These are phyloP conservation scores for Daldinia vernicosa DNA, from an alignment of 495 filamentous ascomycete genomes.

Conservation along the genomic window DNA sequence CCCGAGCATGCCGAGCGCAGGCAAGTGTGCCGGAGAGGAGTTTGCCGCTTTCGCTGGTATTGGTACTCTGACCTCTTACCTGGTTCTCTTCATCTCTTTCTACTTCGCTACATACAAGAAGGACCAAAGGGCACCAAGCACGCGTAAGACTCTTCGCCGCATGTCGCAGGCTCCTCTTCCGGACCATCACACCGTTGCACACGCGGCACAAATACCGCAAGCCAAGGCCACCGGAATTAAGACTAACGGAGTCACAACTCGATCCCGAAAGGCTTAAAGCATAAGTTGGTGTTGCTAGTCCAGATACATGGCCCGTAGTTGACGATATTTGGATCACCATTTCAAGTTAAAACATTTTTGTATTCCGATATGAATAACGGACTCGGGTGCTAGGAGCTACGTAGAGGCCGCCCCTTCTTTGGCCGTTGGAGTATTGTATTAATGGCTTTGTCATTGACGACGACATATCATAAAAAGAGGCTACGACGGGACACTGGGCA, in stretches of 20 bases:
- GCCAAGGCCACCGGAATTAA: constrained; percentile 58
- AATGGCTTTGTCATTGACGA: constrained; percentile 41
- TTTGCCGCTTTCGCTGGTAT: constrained; percentile 96
- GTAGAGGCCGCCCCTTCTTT: constrained; percentile 3
- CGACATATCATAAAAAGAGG: constrained; percentile 32
- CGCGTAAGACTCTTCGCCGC: constrained; percentile 64
- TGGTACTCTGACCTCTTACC: constrained; percentile 89
- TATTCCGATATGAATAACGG: constrained; percentile 22
- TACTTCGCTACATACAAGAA: constrained; percentile 98
- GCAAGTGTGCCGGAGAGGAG: constrained; percentile 94
- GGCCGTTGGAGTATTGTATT: constrained; percentile 45
- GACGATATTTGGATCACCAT: constrained; percentile 26
- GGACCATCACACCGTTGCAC: constrained; percentile 55
- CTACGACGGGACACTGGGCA: constrained; percentile 32
- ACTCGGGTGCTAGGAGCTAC: constrained; percentile 7
- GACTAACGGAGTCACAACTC: constrained; percentile 60
- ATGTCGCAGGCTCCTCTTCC: constrained; percentile 65
- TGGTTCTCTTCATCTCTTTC: constrained; percentile 98
- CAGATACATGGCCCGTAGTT: constrained; percentile 8
- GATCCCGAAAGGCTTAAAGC: constrained; percentile 69
- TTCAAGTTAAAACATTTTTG: constrained; percentile 21
- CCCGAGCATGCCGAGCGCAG: constrained; percentile 79
- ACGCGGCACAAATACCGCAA: constrained; percentile 47
- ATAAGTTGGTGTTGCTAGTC: constrained; percentile 1
- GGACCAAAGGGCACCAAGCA: constrained; percentile 68